Evolutionary conservation across 139 green algal species (phyloP).

Genomic region (Tetradesmus obliquus): DNA sequence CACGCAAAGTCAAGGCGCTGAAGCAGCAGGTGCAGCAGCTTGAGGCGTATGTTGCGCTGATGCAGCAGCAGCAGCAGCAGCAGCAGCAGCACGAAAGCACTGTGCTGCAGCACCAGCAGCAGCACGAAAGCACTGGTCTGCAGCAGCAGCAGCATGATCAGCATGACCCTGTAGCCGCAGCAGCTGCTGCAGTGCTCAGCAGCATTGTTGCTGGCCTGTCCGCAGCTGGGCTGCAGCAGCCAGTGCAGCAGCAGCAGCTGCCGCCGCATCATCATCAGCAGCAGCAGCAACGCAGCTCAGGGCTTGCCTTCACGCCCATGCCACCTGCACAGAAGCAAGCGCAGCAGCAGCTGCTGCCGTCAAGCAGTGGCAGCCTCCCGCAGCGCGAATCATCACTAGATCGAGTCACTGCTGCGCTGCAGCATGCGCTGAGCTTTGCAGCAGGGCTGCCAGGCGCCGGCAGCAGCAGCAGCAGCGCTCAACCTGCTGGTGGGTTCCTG

Average conservation of each 20-base stretch:
- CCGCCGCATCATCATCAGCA: background rate
- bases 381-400: conserved; percentile 11
- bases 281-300: background rate
- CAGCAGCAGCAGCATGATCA: background rate
- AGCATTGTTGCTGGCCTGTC: background rate
- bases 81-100: conserved; percentile 9
- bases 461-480: background rate
- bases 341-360: background rate
- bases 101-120: background rate
- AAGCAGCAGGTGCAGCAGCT: conserved; percentile 41
- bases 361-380: background rate
- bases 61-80: background rate
- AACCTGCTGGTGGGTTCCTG: background rate
- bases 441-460: background rate
- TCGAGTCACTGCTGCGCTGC: conserved; percentile 27
- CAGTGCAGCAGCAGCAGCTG: background rate
- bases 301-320: background rate
- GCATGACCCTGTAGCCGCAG: background rate
- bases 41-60: background rate
- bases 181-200: background rate
- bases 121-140: background rate
- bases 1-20: conserved; percentile 43
- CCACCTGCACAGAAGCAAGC: background rate
- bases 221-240: background rate
- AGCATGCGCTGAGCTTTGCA: conserved; percentile 12